phyloP scores from a whole-genome alignment of 192 early-diverging fungal genomes.

The Gonapodya sp. region DNA sequence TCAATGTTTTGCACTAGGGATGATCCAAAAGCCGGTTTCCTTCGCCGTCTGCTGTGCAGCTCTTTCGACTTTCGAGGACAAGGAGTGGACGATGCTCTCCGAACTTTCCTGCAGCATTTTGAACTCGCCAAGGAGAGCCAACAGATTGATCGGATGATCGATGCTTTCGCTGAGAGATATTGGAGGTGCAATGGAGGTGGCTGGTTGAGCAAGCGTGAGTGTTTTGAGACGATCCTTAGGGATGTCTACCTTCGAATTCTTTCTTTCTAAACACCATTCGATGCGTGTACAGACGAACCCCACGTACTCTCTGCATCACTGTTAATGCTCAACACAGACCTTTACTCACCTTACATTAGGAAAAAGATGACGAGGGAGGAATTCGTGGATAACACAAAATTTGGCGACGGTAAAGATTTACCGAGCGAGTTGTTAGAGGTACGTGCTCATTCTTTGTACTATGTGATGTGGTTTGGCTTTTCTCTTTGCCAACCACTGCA shows the following conservation, averaged over 20 bases:
- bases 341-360: constrained; percentile 8
- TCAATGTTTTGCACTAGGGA: background rate
- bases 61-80: background rate
- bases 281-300: background rate
- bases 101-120: constrained; percentile 63
- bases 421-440: constrained; percentile 5
- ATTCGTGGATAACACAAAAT: background rate
- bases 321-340: constrained; percentile 14
- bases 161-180: constrained; percentile 63
- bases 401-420: background rate
- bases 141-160: constrained; percentile 73
- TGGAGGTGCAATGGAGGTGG: background rate
- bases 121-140: constrained; percentile 70
- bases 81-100: constrained; percentile 77
- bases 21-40: background rate
- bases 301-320: constrained; percentile 9
- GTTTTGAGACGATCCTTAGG: background rate
- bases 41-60: background rate
- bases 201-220: background rate
- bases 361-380: background rate
- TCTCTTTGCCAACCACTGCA: background rate
- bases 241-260: background rate
- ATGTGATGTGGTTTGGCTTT: background rate
- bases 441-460: background rate
- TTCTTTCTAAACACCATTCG: no score